Evolutionary conservation across 2,329 filamentous ascomycete species (phyloP).

Genomic region (Aureobasidium sp.): DNA sequence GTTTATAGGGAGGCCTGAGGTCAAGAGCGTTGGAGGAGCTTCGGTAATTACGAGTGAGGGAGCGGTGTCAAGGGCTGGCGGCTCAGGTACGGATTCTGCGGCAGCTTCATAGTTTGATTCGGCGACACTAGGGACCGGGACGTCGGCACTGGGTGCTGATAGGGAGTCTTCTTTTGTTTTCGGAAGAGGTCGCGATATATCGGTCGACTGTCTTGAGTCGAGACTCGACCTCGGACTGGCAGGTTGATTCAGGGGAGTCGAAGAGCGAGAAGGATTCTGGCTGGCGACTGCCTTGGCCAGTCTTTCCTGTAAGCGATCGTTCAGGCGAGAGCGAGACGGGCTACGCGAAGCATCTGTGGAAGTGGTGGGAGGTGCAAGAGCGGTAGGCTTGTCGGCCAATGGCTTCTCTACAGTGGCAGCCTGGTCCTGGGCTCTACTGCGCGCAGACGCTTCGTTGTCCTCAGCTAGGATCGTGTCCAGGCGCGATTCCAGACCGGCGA

Average conservation of each 20-base stretch:
- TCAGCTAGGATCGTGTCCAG: slow-evolving; percentile 89
- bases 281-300: slow-evolving; percentile 76
- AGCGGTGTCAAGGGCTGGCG: neutral
- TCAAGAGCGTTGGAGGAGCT: slow-evolving; percentile 20
- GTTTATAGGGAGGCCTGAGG: slow-evolving; percentile 30
- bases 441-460: slow-evolving; percentile 51
- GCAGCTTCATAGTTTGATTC: neutral
- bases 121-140: neutral
- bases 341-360: slow-evolving; percentile 44
- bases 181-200: slow-evolving; percentile 21
- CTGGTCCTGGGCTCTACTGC: slow-evolving; percentile 34
- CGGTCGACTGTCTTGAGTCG: slow-evolving; percentile 35
- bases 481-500: slow-evolving; percentile 87
- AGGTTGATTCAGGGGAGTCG: slow-evolving; percentile 36
- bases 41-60: neutral
- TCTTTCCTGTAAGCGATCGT: slow-evolving; percentile 81
- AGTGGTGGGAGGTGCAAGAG: slow-evolving; percentile 11
- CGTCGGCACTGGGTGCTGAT: neutral
- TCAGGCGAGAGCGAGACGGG: slow-evolving; percentile 59
- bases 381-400: slow-evolving; percentile 21
- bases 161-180: slow-evolving; percentile 17
- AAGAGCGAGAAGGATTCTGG: slow-evolving; percentile 21
- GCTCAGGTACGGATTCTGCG: slow-evolving; percentile 9
- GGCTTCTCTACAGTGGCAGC: slow-evolving; percentile 23
- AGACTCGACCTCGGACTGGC: slow-evolving; percentile 42